Base-by-base conservation (phyloP, 2,329 filamentous ascomycete species). In the Ophiostoma tasmaniense region DNA sequence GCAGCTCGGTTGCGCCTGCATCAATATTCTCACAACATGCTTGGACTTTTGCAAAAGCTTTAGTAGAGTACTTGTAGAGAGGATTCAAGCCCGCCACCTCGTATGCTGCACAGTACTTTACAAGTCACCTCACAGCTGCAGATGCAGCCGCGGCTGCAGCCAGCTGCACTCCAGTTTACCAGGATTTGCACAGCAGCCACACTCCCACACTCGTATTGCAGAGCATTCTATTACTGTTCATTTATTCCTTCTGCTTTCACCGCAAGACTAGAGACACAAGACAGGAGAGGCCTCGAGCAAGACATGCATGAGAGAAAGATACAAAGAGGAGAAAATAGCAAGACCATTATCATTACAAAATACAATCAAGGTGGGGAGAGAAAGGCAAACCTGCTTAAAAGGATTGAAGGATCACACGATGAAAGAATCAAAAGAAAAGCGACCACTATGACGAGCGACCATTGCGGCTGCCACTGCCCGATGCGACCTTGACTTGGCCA, bases 31-130 rank as follows among this genome's bases (percentile, higher is more conserved):
- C 50, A 25, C 50, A 22, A 8, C 22, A 7, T 52, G 39, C 13
- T 42, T 17, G 14, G 39, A 42, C 13, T 14, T 42, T 42, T n/a
- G n/a, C n/a, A n/a, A n/a, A n/a, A n/a, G n/a, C n/a, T n/a, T n/a
- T n/a, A n/a, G n/a, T n/a, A n/a, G n/a, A n/a, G n/a, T n/a, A n/a
- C n/a, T n/a, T 33, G 3, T 5, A 2, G 33, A 33, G 33, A 2
- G 3, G 3, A 33, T 8, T 33, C 33, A 33, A 33, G 33, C 33
- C 33, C 61, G 61, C 61, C 61, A 37, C 33, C 33, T 64, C 61
- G 61, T 64, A 64, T 64, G 61, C 61, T 64, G 61, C 33, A 64
- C 11, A 37, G 61, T 64, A 35, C 30, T 39, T 64, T 64, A 64
- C 30, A n/a, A 55, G 10, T 55, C 50, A 25, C 50, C 50, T 55